Conservation (phyloP, 176 grass and related monocot genomes). For the Hordeum vulgare region DNA sequence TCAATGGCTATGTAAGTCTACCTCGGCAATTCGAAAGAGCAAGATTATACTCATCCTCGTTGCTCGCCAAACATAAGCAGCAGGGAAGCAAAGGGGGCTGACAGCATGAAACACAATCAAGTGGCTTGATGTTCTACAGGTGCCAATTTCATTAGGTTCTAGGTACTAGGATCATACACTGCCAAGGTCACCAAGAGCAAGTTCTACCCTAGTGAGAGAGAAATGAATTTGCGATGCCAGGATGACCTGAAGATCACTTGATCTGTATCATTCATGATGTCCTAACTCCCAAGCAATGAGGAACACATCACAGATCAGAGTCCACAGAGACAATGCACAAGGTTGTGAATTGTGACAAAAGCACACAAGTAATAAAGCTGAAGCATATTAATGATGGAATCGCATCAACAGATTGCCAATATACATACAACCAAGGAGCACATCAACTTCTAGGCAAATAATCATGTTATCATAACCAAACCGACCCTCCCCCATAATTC, state of each 20-base stretch:
- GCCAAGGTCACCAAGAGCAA: not conserved
- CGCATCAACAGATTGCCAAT: not conserved
- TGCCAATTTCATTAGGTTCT: not conserved
- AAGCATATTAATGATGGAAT: not conserved
- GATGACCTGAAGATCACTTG: not conserved
- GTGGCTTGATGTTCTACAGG: not conserved
- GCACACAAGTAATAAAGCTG: not conserved
- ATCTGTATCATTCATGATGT: not conserved
- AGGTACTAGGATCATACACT: not conserved
- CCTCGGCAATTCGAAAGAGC: not conserved
- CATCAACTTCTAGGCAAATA: not conserved
- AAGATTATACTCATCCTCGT: not conserved
- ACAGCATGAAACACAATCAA: not conserved
- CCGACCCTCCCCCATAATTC: not conserved
- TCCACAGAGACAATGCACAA: not conserved
- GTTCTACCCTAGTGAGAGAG: not conserved
- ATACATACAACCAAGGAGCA: not conserved
- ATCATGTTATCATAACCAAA: not conserved
- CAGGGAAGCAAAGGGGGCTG: not conserved
- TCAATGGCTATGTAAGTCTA: not conserved
- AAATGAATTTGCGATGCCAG: not conserved
- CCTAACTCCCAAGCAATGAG: not conserved
- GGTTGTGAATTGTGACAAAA: not conserved
- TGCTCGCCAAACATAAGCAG: not conserved
- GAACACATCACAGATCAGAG: not conserved